A percentile compares a stretch with the other conserved stretches of the same genome.
Evolutionary conservation across 495 filamentous ascomycete genomes (phyloP).

Genomic region (Neurospora tetraspora): DNA sequence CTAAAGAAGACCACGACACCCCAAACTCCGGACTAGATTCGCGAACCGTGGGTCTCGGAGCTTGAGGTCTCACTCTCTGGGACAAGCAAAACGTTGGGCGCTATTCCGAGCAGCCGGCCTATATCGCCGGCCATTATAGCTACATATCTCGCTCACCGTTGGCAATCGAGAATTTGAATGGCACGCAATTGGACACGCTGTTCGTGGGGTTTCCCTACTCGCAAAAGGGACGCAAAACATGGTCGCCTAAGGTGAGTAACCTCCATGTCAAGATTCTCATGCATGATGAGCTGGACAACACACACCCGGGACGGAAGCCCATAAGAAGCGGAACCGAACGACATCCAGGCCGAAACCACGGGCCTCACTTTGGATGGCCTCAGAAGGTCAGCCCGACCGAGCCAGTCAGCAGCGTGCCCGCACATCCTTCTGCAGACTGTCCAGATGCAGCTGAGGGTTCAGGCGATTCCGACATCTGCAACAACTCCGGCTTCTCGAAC

Average conservation of each 20-base stretch:
- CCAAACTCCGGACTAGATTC: not conserved
- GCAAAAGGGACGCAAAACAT: conserved; percentile 20
- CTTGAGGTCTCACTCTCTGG: not conserved
- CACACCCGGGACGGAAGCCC: not conserved
- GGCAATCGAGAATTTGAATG: not conserved
- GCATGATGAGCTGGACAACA: conserved; percentile 30
- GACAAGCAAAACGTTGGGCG: not conserved
- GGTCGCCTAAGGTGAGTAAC: conserved; percentile 20
- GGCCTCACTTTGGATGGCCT: not conserved
- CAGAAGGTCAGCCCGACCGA: not conserved
- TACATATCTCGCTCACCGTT: not conserved
- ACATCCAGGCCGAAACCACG: not conserved
- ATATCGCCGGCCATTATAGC: not conserved
- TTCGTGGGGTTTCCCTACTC: not conserved
- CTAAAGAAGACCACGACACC: not conserved
- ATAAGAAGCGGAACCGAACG: not conserved
- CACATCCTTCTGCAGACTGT: not conserved
- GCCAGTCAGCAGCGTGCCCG: not conserved
- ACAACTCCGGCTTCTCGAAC: not conserved
- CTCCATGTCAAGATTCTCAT: conserved; percentile 15
- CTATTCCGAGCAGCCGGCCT: not conserved
- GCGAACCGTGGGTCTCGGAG: conserved; percentile 5
- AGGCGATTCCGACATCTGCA: not conserved
- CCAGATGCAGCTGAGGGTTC: not conserved
- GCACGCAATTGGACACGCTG: not conserved